phyloP scores from a whole-genome alignment of 148 eudicot species.

The Rhododendron ovatum region DNA sequence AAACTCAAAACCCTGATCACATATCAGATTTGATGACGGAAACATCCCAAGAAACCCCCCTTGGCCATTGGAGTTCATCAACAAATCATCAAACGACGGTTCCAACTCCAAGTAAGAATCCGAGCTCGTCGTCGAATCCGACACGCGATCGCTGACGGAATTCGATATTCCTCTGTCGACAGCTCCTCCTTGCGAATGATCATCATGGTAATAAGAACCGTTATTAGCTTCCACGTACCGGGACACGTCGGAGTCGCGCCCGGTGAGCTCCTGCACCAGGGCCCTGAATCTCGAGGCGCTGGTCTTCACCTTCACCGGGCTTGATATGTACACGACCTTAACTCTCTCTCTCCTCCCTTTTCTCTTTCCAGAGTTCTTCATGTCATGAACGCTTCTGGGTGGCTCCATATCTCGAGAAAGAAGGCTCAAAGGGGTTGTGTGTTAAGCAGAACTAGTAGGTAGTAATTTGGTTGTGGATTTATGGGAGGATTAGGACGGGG shows the following conservation, averaged over 20 bases:
- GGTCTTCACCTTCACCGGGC: slow-evolving; percentile 49
- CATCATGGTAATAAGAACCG: background rate
- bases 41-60: slow-evolving; percentile 24
- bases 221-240: slow-evolving; percentile 29
- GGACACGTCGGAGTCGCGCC: slow-evolving; percentile 42
- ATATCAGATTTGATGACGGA: background rate
- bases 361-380: slow-evolving; percentile 6
- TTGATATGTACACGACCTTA: slow-evolving; percentile 56
- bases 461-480: background rate
- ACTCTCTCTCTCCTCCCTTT: slow-evolving; percentile 6
- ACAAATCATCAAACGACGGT: slow-evolving; percentile 13
- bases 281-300: slow-evolving; percentile 40
- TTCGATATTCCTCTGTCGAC: background rate
- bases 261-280: slow-evolving; percentile 54
- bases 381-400: background rate
- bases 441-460: background rate
- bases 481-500: background rate
- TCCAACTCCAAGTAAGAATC: slow-evolving; percentile 21
- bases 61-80: background rate
- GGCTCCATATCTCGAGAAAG: background rate
- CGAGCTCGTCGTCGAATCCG: slow-evolving; percentile 19
- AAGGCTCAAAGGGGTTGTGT: background rate
- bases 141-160: background rate
- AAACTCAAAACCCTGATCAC: slow-evolving; percentile 18
- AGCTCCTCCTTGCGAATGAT: background rate